Conservation (phyloP, 345 rosid species). For the Dipteronia sinensis region DNA sequence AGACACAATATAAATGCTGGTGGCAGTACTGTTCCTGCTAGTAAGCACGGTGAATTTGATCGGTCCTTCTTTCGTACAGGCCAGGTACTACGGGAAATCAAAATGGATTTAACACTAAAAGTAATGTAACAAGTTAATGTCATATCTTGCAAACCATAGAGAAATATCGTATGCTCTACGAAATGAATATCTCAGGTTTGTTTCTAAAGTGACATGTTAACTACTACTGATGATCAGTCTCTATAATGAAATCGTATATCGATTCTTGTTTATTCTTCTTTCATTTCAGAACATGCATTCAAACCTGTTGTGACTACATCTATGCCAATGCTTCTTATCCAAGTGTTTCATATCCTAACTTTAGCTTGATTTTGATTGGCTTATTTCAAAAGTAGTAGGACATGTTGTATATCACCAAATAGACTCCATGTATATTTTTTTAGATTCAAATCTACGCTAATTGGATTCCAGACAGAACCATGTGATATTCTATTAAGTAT, state of each 20-base stretch:
- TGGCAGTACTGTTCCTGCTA: no score
- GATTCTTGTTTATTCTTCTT: background rate
- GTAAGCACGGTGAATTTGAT: no score
- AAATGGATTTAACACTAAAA: no score
- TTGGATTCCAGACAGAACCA: conserved; percentile 11
- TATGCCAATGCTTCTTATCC: background rate
- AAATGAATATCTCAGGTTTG: no score
- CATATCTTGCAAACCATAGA: no score
- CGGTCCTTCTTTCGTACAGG: no score
- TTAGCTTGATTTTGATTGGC: background rate
- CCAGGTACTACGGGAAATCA: no score
- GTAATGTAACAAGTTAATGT: no score
- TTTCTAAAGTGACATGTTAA: no score
- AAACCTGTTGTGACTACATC: background rate
- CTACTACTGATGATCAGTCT: background rate
- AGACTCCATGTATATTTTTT: background rate
- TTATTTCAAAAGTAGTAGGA: background rate
- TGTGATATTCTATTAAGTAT: background rate
- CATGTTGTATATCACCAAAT: background rate
- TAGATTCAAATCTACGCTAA: background rate
- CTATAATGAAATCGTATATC: background rate
- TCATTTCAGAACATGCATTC: background rate
- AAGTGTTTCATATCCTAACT: background rate
- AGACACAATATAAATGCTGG: no score
- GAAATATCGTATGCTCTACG: no score